phyloP scores from a whole-genome alignment of 2,329 filamentous ascomycete species.

The Leptographium radiaticola region DNA sequence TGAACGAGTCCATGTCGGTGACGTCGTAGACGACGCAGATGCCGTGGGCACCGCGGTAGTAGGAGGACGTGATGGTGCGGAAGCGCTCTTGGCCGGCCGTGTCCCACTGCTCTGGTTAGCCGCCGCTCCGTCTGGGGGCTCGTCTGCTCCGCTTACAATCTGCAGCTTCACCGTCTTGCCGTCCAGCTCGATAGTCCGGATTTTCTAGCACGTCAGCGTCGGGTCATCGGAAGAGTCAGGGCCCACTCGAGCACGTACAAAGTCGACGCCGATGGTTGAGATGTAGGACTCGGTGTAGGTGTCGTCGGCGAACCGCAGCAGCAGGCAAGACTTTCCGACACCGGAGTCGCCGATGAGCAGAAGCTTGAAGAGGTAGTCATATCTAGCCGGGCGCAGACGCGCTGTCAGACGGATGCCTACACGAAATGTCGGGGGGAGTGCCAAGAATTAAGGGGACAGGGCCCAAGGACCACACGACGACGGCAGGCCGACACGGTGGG shows the following conservation, averaged over 20 bases:
- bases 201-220: constrained; percentile 57
- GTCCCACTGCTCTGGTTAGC: constrained; percentile 65
- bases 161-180: constrained; percentile 99
- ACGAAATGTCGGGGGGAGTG: too few relatives aligned
- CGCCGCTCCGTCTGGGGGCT: neutral
- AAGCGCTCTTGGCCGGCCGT: constrained; percentile 98
- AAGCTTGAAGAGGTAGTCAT: constrained; percentile 99
- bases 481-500: too few relatives aligned
- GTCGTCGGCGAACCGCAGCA: constrained; percentile 95
- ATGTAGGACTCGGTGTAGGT: constrained; percentile 99
- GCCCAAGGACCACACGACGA: neutral
- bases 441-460: neutral
- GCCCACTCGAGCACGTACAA: constrained; percentile 48
- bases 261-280: constrained; percentile 98
- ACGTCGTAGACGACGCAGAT: constrained; percentile 99
- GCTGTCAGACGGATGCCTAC: neutral
- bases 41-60: constrained; percentile 97
- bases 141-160: constrained; percentile 35
- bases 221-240: neutral
- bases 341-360: constrained; percentile 99
- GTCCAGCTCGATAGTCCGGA: constrained; percentile 97
- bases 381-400: constrained; percentile 47
- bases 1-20: constrained; percentile 99
- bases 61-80: constrained; percentile 98
- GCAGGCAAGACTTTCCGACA: constrained; percentile 98